Evolutionary conservation across 139 green algal genomes (phyloP), one percentile per base, ranked within the genome.

Genomic region (Chlorella sp.): DNA sequence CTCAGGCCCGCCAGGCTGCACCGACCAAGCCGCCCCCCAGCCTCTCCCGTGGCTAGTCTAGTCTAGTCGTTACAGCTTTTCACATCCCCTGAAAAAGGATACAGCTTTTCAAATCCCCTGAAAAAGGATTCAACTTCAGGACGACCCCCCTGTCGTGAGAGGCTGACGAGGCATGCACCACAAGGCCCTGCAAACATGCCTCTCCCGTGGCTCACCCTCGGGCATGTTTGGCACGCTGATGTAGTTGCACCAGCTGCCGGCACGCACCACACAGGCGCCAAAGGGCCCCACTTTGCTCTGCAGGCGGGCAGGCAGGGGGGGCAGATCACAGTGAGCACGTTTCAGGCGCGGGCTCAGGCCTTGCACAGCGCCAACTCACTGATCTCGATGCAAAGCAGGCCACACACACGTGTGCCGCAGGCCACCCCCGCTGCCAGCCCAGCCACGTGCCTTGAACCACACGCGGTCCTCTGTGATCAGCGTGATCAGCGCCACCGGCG

Each of bases 201-300:
- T 24, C 14, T n/a, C 12, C 34, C 28, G 12, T 28, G 12, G 16
- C 86, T 61, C 36, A 90, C 86, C 86, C 60, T 90, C 86, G 30
- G 86, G 86, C 86, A 57, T 86, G 76, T 83, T 90, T 26, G 86
- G 86, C 39, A 90, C 86, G 24, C 36, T 60, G 60, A 90, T 90
- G 79, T 90, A 90, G 64, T 90, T 90, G 78, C 87, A 90, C 87
- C 87, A 90, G 79, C 57, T 81, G 87, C 87, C 87, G 42, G 86
- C 87, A 16, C 87, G 87, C 15, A 32, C 15, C 39, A 90, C 87
- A 39, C 78, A 90, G 2, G 61, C 87, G 61, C 87, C 87, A 90
- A 90, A 90, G 2, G 87, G 87, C 39, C 87, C 87, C 30, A 87
- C 87, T 78, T 90, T 89, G 85, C 85, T 89, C 85, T 88, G 66